A percentile compares a stretch with the other conserved stretches of the same genome.
Evolutionary conservation across 768 basidiomycete species (phyloP).

Genomic region (Xerocomellus intermedius): DNA sequence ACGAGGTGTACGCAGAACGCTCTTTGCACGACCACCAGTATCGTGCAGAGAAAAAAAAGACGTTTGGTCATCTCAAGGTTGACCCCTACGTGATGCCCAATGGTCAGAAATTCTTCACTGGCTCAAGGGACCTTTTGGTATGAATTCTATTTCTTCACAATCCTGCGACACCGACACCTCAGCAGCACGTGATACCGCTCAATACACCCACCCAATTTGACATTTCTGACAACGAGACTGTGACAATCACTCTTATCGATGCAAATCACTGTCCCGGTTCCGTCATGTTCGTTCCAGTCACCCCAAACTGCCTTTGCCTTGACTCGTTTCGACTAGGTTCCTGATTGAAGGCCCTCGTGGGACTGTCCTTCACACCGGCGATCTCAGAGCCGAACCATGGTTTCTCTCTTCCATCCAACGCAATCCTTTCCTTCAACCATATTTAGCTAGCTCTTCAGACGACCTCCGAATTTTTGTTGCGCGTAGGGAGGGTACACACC

Average conservation of each 20-base stretch:
- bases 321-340: conserved; percentile 54
- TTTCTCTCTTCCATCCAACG: conserved; percentile 65
- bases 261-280: conserved; percentile 97
- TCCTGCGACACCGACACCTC: not conserved
- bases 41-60: conserved; percentile 37
- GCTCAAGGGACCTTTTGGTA: conserved; percentile 58
- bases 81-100: conserved; percentile 45
- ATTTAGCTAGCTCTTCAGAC: conserved; percentile 43
- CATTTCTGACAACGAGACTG: conserved; percentile 52
- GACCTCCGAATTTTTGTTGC: conserved; percentile 27
- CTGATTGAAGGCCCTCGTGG: conserved; percentile 70
- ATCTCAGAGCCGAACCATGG: conserved; percentile 85
- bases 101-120: conserved; percentile 47
- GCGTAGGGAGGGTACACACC: conserved; percentile 21
- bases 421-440: conserved; percentile 73
- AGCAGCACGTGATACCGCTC: conserved; percentile 56
- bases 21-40: conserved; percentile 48
- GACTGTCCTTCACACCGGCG: conserved; percentile 88
- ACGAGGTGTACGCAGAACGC: conserved; percentile 70
- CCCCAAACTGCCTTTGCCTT: not conserved
- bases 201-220: conserved; percentile 64
- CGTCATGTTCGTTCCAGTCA: conserved; percentile 62
- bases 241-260: conserved; percentile 78
- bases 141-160: not conserved
- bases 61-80: conserved; percentile 68